A percentile compares a stretch with the other conserved stretches of the same genome.
Evolutionary conservation across 306 rosid genomes (phyloP).

Genomic region (Ammopiptanthus mongolicus): DNA sequence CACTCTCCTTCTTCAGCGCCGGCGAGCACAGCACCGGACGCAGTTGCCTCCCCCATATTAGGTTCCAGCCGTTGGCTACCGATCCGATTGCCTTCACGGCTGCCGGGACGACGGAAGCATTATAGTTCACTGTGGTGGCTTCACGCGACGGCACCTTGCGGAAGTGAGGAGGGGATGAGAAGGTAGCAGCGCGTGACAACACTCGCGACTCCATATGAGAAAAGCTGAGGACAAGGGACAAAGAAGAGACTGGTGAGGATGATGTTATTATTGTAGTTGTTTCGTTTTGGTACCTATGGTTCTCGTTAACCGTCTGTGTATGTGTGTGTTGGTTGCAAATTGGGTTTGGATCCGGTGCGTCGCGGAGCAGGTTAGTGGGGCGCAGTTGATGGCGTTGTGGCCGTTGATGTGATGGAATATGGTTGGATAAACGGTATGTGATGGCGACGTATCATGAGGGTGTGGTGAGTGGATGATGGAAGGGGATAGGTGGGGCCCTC

Average conservation of each 20-base stretch:
- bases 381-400: neutral
- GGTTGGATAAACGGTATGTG: neutral
- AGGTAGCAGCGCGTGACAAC: conserved; percentile 73
- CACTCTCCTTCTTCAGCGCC: conserved; percentile 31
- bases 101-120: conserved; percentile 32
- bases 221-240: neutral
- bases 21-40: conserved; percentile 67
- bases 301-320: conserved; percentile 17
- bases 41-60: conserved; percentile 87
- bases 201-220: conserved; percentile 90
- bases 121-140: neutral
- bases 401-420: neutral
- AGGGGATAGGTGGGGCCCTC: conserved; percentile 40
- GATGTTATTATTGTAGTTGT: neutral
- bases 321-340: neutral
- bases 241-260: conserved; percentile 17
- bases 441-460: neutral
- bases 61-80: conserved; percentile 70
- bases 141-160: conserved; percentile 44
- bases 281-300: conserved; percentile 22
- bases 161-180: conserved; percentile 41
- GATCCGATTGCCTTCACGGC: conserved; percentile 47
- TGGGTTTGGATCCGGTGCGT: neutral
- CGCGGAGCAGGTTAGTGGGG: neutral
- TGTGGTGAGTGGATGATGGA: neutral